A percentile compares a stretch with the other conserved stretches of the same genome.
These are phyloP conservation scores for Leishmania aethiopica DNA, from an alignment of 208 protist species.

Conservation along the genomic window DNA sequence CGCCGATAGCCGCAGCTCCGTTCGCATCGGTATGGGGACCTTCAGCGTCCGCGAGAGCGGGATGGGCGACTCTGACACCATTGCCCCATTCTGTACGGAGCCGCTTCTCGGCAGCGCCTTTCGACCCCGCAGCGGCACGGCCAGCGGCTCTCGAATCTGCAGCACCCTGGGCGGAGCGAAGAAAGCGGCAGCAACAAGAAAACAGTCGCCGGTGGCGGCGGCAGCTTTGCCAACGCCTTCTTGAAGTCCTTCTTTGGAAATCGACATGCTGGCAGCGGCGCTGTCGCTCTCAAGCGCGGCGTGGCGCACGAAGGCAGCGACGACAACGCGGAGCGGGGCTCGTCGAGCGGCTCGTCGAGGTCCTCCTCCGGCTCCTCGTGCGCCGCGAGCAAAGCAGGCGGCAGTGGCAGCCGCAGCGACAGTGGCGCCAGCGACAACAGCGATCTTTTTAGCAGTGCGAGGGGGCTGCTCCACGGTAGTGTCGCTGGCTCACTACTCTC, in stretches of 20 bases:
- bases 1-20: slow-evolving; percentile 12
- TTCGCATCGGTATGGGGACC: background rate
- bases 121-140: background rate
- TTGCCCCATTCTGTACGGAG: background rate
- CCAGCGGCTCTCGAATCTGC: background rate
- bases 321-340: slow-evolving; percentile 1
- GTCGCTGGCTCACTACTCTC: slow-evolving; percentile 1
- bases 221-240: slow-evolving; percentile 57
- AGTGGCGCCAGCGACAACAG: slow-evolving; percentile 1
- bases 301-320: slow-evolving; percentile 9
- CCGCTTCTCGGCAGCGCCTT: background rate
- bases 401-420: background rate
- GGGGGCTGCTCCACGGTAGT: background rate
- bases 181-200: background rate
- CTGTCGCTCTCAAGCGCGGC: slow-evolving; percentile 8
- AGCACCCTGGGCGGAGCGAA: background rate
- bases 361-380: background rate
- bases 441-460: background rate
- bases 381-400: background rate
- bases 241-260: slow-evolving; percentile 60
- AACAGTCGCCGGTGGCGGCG: background rate
- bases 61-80: slow-evolving; percentile 2
- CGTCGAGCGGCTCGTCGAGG: slow-evolving; percentile 11
- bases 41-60: slow-evolving; percentile 9
- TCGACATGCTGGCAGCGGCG: slow-evolving; percentile 8